phyloP scores from a whole-genome alignment of 2,329 filamentous ascomycete species.

The Neobulgaria alba region DNA sequence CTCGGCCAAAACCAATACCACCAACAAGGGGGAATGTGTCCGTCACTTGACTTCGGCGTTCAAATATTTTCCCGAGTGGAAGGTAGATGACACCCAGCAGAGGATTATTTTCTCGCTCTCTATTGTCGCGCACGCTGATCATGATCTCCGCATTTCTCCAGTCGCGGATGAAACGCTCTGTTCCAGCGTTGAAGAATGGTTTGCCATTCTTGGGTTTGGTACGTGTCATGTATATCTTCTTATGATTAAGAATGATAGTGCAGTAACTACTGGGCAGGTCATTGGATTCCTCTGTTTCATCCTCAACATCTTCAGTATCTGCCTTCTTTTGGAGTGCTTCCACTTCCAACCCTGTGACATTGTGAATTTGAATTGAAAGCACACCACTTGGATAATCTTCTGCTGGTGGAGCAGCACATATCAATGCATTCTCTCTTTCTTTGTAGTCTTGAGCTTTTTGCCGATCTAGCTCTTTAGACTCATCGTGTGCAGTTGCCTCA shows the following conservation, averaged over 20 bases:
- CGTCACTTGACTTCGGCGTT: constrained; percentile 55
- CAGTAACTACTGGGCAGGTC: constrained; percentile 63
- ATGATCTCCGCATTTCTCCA: constrained; percentile 61
- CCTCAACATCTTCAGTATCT: constrained; percentile 33
- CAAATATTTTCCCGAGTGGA: constrained; percentile 52
- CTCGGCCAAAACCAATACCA: constrained; percentile 63
- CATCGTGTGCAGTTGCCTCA: constrained; percentile 49
- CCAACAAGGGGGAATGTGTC: constrained; percentile 59
- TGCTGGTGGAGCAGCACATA: constrained; percentile 58
- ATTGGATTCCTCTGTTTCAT: constrained; percentile 51
- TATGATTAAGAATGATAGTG: constrained; percentile 65
- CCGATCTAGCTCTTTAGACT: constrained; percentile 52
- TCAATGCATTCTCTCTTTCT: constrained; percentile 51
- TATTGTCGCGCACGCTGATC: constrained; percentile 56
- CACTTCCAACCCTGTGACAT: constrained; percentile 23
- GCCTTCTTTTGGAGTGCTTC: constrained; percentile 18
- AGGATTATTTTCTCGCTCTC: constrained; percentile 61
- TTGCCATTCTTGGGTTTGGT: constrained; percentile 73
- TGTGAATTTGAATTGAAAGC: constrained; percentile 33
- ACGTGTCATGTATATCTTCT: constrained; percentile 59
- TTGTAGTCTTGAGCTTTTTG: constrained; percentile 61
- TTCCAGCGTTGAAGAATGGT: constrained; percentile 71
- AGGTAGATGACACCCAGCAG: constrained; percentile 64
- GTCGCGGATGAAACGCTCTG: constrained; percentile 62
- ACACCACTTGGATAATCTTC: constrained; percentile 55